Conservation (phyloP, 345 rosid species). For the Citrus mangshanensis region DNA sequence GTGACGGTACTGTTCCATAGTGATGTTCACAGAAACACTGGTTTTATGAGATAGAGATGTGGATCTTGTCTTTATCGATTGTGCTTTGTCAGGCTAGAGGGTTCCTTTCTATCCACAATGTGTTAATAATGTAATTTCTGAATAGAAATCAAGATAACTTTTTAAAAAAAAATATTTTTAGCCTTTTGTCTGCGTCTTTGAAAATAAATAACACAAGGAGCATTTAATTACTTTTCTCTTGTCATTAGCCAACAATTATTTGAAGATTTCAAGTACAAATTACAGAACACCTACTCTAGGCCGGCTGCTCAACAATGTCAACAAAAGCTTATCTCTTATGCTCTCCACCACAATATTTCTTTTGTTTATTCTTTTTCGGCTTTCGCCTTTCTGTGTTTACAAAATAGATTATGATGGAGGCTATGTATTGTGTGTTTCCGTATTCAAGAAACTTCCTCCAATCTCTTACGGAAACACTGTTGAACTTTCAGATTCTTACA, state of each 20-base stretch:
- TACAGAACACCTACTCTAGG: no score
- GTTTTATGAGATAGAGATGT: not conserved
- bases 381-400: not conserved
- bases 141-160: no score
- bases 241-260: not conserved
- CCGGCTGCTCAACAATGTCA: slow-evolving; percentile 18
- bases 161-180: no score
- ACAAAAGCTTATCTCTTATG: slow-evolving; percentile 10
- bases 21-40: not conserved
- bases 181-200: no score
- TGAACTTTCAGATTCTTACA: not conserved
- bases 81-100: not conserved
- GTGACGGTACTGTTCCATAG: not conserved
- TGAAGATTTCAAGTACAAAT: not conserved
- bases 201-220: no score
- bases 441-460: not conserved
- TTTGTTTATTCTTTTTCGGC: not conserved
- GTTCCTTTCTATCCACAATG: no score
- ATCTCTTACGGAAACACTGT: not conserved
- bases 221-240: no score
- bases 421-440: not conserved
- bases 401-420: not conserved
- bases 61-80: not conserved
- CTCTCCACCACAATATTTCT: slow-evolving; percentile 23
- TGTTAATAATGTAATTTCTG: no score